Conservation (phyloP, 176 grass and related monocot species). For the Eleusine coracana region DNA sequence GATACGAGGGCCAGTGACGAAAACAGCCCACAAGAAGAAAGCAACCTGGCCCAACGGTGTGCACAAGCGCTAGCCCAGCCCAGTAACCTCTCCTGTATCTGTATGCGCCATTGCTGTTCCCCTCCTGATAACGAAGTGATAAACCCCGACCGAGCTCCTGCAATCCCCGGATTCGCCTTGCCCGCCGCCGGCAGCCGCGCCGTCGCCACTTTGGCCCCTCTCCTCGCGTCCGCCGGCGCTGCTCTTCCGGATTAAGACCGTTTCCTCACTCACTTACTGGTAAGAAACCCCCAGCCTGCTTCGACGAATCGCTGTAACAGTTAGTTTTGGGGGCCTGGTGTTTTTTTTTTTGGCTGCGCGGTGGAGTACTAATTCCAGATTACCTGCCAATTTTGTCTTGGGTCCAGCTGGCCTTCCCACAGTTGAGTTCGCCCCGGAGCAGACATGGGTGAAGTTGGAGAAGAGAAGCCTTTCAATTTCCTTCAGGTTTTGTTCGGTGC, state of each 20-base stretch:
- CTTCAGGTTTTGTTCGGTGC: slow-evolving; percentile 50
- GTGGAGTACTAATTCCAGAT: neutral
- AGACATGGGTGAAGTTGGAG: slow-evolving; percentile 40
- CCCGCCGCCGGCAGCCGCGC: neutral
- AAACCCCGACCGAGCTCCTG: neutral
- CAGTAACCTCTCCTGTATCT: neutral
- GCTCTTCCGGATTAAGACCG: neutral
- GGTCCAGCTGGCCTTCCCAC: too few species aligned
- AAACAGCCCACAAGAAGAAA: neutral
- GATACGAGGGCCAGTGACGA: too few species aligned
- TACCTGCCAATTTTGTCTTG: neutral
- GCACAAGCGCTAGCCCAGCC: neutral
- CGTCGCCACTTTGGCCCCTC: neutral
- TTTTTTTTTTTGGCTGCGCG: neutral
- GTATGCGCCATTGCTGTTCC: neutral
- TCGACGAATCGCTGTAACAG: neutral
- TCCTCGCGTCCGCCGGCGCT: neutral
- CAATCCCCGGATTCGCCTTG: neutral
- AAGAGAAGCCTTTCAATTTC: slow-evolving; percentile 58
- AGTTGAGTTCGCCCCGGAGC: neutral
- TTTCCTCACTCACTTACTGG: neutral
- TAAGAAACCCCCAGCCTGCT: neutral
- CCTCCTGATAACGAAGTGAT: neutral
- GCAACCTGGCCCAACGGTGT: neutral
- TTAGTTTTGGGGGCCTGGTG: neutral